Evolutionary conservation across 1,284 basidiomycete genomes (phyloP).

Genomic region (Pseudozyma sp.): DNA sequence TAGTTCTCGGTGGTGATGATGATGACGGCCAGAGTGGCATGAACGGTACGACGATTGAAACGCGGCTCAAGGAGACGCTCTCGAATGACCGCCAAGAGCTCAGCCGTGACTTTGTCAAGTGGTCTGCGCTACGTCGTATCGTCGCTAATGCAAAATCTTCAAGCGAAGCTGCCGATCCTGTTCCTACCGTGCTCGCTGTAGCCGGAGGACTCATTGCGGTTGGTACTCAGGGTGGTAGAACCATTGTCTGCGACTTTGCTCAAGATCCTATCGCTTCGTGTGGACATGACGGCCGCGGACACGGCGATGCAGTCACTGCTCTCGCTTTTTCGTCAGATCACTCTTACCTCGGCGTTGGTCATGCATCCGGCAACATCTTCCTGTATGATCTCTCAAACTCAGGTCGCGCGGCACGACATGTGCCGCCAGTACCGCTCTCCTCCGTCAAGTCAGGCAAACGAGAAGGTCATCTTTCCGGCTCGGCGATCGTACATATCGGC

Average conservation of each 20-base stretch:
- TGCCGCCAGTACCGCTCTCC: slow-evolving; percentile 78
- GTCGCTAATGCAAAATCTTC: slow-evolving; percentile 74
- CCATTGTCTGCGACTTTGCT: slow-evolving; percentile 85
- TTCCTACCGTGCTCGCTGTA: slow-evolving; percentile 81
- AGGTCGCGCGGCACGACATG: slow-evolving; percentile 74
- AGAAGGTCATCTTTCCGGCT: slow-evolving; percentile 90
- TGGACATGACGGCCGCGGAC: slow-evolving; percentile 38
- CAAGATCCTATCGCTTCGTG: slow-evolving; percentile 74
- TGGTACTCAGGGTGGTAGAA: slow-evolving; percentile 82
- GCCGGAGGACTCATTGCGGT: slow-evolving; percentile 90
- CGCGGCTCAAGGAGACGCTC: slow-evolving; percentile 30
- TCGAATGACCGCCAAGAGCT: slow-evolving; percentile 56
- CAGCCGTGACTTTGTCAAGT: slow-evolving; percentile 78
- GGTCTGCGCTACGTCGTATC: slow-evolving; percentile 81
- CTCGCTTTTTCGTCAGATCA: slow-evolving; percentile 92
- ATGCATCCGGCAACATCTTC: slow-evolving; percentile 85
- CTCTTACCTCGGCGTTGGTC: slow-evolving; percentile 90
- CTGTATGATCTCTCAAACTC: slow-evolving; percentile 85
- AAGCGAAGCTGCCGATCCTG: slow-evolving; percentile 71
- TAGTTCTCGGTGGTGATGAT: slow-evolving; percentile 12
- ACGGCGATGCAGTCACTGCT: slow-evolving; percentile 80
- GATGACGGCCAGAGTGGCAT: not conserved
- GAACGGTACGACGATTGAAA: not conserved
- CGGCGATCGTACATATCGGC: slow-evolving; percentile 84
- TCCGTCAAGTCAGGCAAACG: slow-evolving; percentile 83